phyloP scores from a whole-genome alignment of 192 early-diverging fungal species.

The Coemansia sp. region DNA sequence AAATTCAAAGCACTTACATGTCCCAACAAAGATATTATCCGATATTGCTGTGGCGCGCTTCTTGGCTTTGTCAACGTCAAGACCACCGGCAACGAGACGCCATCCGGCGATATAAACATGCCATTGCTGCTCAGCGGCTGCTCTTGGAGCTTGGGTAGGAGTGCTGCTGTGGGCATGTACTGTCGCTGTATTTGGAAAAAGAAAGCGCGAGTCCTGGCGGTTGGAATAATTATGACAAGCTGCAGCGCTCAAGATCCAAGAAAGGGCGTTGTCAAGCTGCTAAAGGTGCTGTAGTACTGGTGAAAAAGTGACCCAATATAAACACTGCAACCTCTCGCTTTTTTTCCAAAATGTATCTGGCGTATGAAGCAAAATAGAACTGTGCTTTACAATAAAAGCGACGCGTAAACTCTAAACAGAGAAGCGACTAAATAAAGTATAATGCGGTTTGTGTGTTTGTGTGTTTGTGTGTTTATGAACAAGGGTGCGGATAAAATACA shows the following conservation, averaged over 20 bases:
- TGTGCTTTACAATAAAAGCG: not conserved
- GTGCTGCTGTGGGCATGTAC: not conserved
- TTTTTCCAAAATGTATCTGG: not conserved
- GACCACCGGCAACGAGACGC: conserved; percentile 31
- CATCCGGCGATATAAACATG: conserved; percentile 36
- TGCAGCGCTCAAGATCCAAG: too few species aligned
- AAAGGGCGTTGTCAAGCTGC: too few species aligned
- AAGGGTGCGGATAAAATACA: too few species aligned
- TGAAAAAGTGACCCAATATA: too few species aligned
- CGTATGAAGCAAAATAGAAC: not conserved
- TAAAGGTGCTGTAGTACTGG: too few species aligned
- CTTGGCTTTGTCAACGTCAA: conserved; percentile 28
- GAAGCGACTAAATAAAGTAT: not conserved
- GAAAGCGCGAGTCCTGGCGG: too few species aligned
- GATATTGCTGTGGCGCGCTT: conserved; percentile 12
- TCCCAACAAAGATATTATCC: conserved; percentile 33
- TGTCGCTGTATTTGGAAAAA: too few species aligned
- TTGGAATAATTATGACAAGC: too few species aligned
- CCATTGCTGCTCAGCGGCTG: conserved; percentile 5
- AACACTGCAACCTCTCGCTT: too few species aligned
- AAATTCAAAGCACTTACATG: conserved; percentile 40
- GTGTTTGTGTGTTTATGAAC: too few species aligned
- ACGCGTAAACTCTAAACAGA: conserved; percentile 1
- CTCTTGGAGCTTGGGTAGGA: not conserved
- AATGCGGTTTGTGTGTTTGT: too few species aligned